phyloP scores from a whole-genome alignment of 192 early-diverging fungal species.

The Chytriomyces confervae region DNA sequence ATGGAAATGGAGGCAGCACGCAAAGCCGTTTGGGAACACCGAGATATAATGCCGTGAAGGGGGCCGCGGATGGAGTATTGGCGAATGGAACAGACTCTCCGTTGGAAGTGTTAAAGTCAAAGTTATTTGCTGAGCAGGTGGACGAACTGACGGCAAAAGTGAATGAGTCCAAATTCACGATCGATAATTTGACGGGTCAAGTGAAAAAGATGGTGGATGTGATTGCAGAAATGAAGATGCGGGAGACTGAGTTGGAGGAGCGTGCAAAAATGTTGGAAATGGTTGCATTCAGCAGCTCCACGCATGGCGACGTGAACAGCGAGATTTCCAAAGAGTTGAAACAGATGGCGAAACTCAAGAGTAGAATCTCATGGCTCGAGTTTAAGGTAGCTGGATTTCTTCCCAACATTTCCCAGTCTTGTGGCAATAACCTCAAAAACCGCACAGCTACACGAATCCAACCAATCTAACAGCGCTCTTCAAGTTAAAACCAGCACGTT shows the following conservation, averaged over 20 bases:
- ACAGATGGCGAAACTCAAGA: slow-evolving; percentile 3
- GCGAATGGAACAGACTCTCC: not conserved
- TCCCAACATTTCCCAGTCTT: not conserved
- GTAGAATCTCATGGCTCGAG: not conserved
- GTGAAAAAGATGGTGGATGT: not conserved
- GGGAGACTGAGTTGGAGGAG: no score
- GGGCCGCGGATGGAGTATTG: not conserved
- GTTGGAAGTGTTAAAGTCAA: not conserved
- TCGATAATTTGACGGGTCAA: not conserved
- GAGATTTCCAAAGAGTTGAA: not conserved
- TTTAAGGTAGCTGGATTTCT: not conserved
- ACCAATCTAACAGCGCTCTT: not conserved
- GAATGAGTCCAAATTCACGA: not conserved
- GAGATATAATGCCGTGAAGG: not conserved
- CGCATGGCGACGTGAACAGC: not conserved
- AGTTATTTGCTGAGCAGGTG: not conserved
- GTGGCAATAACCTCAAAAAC: no score
- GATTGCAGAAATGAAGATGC: no score
- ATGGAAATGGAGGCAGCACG: not conserved
- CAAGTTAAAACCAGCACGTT: not conserved
- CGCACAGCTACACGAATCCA: not conserved
- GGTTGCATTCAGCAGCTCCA: no score
- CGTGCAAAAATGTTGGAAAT: no score
- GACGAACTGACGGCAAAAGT: not conserved
- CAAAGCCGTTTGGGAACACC: not conserved